phyloP scores from a whole-genome alignment of 2,329 filamentous ascomycete species.

The Mariannaea elegans region DNA sequence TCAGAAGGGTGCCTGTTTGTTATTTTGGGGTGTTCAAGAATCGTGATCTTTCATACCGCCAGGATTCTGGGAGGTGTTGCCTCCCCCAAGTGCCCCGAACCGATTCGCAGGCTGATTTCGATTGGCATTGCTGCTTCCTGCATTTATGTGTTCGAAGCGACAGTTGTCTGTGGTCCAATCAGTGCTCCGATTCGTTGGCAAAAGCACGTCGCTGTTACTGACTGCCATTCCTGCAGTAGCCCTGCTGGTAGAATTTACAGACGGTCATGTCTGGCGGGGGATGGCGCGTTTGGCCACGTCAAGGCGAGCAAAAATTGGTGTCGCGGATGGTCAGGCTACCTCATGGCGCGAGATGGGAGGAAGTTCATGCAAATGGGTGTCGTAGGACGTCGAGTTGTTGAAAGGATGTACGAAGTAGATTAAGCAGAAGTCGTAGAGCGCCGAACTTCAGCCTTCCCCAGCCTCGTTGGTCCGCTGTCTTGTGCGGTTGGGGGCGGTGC shows the following conservation, averaged over 20 bases:
- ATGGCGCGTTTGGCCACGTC: slow-evolving; percentile 12
- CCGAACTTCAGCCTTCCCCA: slow-evolving; percentile 37
- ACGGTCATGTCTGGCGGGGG: slow-evolving; percentile 46
- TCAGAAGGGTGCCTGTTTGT: slow-evolving; percentile 22
- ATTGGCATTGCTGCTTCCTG: slow-evolving; percentile 32
- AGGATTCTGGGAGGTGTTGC: slow-evolving; percentile 31
- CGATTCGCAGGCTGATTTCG: slow-evolving; percentile 58
- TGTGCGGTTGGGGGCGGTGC: slow-evolving; percentile 2
- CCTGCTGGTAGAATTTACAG: slow-evolving; percentile 61
- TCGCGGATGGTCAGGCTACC: slow-evolving; percentile 27
- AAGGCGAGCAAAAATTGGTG: slow-evolving; percentile 21
- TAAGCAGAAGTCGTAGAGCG: background rate
- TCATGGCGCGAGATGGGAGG: slow-evolving; percentile 30
- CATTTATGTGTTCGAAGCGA: slow-evolving; percentile 62
- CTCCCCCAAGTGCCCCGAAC: slow-evolving; percentile 60
- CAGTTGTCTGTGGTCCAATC: slow-evolving; percentile 55
- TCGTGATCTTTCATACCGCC: slow-evolving; percentile 26
- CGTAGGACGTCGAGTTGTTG: background rate
- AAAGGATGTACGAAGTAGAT: background rate
- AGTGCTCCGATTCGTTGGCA: slow-evolving; percentile 4
- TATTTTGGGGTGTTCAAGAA: background rate
- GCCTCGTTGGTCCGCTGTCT: slow-evolving; percentile 30
- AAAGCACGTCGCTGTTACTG: slow-evolving; percentile 36
- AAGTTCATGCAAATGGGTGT: background rate
- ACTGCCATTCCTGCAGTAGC: slow-evolving; percentile 63